Evolutionary conservation across 208 protist species (phyloP).

Genomic region (Porcisia hertigi): DNA sequence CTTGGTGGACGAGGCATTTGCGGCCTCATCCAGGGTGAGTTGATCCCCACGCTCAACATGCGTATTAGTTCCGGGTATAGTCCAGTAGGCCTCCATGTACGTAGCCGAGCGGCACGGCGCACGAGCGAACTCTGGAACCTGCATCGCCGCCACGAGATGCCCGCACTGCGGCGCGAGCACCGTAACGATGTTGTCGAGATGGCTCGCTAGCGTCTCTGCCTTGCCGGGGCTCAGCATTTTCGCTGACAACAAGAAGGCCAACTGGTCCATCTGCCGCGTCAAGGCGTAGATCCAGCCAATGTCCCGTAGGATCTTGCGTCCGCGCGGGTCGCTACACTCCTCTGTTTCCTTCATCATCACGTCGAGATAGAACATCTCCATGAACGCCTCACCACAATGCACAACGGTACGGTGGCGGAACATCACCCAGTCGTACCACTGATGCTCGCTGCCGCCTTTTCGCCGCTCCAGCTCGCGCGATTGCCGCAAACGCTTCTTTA

Average conservation of each 20-base stretch:
- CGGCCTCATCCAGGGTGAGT: conserved; percentile 38
- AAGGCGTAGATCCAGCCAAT: conserved; percentile 89
- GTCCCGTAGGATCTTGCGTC: conserved; percentile 83
- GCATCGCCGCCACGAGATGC: conserved; percentile 81
- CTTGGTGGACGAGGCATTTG: conserved; percentile 9
- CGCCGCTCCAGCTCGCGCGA: conserved; percentile 83
- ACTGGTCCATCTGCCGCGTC: conserved; percentile 70
- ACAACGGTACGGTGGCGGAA: conserved; percentile 86
- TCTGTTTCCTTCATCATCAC: conserved; percentile 84
- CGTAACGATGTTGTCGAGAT: conserved; percentile 87
- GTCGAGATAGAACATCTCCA: conserved; percentile 83
- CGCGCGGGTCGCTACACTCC: conserved; percentile 73
- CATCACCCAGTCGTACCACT: conserved; percentile 91
- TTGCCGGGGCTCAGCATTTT: conserved; percentile 76
- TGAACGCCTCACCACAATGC: conserved; percentile 90
- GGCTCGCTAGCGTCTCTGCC: conserved; percentile 54
- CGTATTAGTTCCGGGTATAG: conserved; percentile 84
- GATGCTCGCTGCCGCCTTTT: conserved; percentile 80
- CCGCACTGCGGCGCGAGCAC: conserved; percentile 88
- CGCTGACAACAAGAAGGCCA: conserved; percentile 77
- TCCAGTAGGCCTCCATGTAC: conserved; percentile 88
- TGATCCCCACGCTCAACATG: conserved; percentile 76
- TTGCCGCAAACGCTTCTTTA: conserved; percentile 70
- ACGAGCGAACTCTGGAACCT: conserved; percentile 56
- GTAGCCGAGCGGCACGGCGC: conserved; percentile 54